phyloP scores from a whole-genome alignment of 495 filamentous ascomycete species.

The Penicillium macrosclerotiorum region DNA sequence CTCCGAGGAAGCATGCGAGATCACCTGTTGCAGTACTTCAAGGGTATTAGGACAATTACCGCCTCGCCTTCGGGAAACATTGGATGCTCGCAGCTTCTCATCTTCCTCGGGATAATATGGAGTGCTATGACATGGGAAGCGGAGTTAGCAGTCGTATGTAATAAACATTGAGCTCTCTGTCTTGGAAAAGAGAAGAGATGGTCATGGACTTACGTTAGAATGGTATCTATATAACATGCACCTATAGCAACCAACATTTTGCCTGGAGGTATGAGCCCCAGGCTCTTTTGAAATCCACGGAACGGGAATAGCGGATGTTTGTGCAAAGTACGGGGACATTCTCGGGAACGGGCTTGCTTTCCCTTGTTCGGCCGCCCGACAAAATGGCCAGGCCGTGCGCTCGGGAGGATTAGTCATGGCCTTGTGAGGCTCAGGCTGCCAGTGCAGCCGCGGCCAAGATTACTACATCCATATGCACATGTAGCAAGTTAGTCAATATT shows the following conservation, averaged over 20 bases:
- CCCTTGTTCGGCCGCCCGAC: too few species aligned
- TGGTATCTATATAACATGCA: conserved; percentile 67
- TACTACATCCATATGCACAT: too few species aligned
- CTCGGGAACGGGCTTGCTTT: too few species aligned
- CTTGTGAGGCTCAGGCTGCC: too few species aligned
- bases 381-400: too few species aligned
- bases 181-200: background rate
- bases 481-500: too few species aligned
- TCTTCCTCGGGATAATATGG: conserved; percentile 66
- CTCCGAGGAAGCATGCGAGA: conserved; percentile 16
- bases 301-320: too few species aligned
- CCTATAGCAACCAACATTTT: conserved; percentile 57
- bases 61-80: conserved; percentile 57
- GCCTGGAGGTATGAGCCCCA: too few species aligned
- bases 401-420: too few species aligned
- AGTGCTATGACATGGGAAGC: conserved; percentile 43
- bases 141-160: background rate
- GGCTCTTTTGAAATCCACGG: too few species aligned
- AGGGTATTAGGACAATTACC: conserved; percentile 72
- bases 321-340: too few species aligned
- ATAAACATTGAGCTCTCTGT: background rate
- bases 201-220: conserved; percentile 54
- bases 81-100: conserved; percentile 66
- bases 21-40: conserved; percentile 64
- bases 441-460: too few species aligned